Base-by-base conservation (phyloP, 345 rosid genomes). In the Acer saccharum region DNA sequence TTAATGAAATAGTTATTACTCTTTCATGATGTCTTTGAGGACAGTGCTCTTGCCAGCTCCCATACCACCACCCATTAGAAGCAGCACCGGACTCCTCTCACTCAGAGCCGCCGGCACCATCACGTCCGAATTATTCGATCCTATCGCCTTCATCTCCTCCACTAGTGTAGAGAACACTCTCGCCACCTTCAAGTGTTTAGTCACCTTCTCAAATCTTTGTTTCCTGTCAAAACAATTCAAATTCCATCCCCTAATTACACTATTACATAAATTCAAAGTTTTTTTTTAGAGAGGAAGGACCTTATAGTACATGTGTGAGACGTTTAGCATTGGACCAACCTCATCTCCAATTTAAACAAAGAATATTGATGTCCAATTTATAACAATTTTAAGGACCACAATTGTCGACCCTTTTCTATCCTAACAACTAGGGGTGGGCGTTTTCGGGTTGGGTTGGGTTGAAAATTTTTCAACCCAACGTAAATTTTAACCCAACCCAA, bases 61-160 rank as follows among this genome's bases (percentile, higher is more conserved):
- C 97, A 94, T 94, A 10, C 99, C 99, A 3, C 99, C 99, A 10
- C 99, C 99, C 99, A 96, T 92, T 69, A 96, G 83, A 65, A 96
- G 87, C 71, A 96, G 91, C 43, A 96, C 97, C 7, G 99, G 98
- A 73, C 99, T 92, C 1, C 99, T 84, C 78, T 90, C 79, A 39
- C 81, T 83, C 58, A 87, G 93, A 21, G 93, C 93, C 65, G 87
- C 88, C 12, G 98, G 99, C 11, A 86, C 93, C 99, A 96, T 94
- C 25, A 94, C 95, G 21, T 94, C 97, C 0, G 86, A 87, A 68
- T 91, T 90, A 2, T 78, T 79, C 0, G 84, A 83, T 39, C 88
- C 76, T 58, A 96, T 92, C 0, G 89, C 95, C 79, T 83, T 96
- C 93, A 96, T 89, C 88, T 91, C 97, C 79, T 88, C 90, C 65